Base-by-base conservation (phyloP, 2,329 filamentous ascomycete genomes). In the Monascus ruber region DNA sequence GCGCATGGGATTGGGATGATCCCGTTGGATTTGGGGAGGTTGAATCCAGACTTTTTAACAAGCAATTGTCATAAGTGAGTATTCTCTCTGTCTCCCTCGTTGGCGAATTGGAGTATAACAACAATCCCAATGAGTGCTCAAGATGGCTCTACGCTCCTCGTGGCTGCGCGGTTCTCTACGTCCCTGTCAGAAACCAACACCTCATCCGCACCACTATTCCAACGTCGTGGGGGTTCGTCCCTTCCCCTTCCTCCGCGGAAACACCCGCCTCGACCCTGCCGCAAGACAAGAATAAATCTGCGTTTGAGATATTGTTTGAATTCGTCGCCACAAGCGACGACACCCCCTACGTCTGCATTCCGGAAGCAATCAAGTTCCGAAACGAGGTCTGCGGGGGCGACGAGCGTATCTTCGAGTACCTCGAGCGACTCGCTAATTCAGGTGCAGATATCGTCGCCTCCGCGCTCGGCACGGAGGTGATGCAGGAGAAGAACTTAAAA, bases 1-100 rank as follows among this genome's bases (percentile, higher is more conserved):
- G 89, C 89, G 0, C 89, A 96, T 61, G 81, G 82, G 1, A 65
- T 94, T 24, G 89, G 89, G 2, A 82, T 91, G 61, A 71, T 94
- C 5, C 69, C 73, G 1, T 60, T 95, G 5, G 76, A 93, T 58
- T 63, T 95, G 9, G 47, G 56, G 0, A 59, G 63, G 4, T 64
- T 87, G 2, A 75, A 87, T 45, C 80, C 86, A 0, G 88, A 95
- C 60, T 95, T 94, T 64, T 85, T 93, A 54, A 74, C 89, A 9
- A 81, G 73, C 40, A 95, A 95, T 59, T 85, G 79, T 50, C 85
- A 94, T 67, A 94, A 94, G 61, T 65, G 55, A 17, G 17, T 38
- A 50, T 38, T 0, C n/a, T 4, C 6, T 24, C 17, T 32, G 6
- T 24, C 24, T 34, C 24, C 17, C 11, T 29, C 25, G 8, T 31